phyloP scores from a whole-genome alignment of 306 rosid genomes.

The Lupinus albus region DNA sequence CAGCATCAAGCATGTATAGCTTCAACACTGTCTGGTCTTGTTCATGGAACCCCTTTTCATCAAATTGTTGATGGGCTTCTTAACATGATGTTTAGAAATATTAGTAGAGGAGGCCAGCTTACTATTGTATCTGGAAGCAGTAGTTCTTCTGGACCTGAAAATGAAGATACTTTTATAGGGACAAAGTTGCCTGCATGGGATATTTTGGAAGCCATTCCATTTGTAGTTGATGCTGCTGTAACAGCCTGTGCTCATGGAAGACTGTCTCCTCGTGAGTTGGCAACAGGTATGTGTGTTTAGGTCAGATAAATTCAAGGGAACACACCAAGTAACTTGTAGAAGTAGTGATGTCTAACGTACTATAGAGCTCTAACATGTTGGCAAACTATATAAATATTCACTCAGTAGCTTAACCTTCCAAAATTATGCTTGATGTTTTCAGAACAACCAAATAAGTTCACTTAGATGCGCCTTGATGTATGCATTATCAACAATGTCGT shows the following conservation, averaged over 20 bases:
- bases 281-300: conserved; percentile 65
- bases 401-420: not conserved
- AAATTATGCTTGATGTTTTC: not conserved
- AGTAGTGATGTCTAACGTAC: conserved; percentile 8
- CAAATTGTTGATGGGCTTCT: conserved; percentile 94
- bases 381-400: conserved; percentile 25
- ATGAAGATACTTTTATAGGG: conserved; percentile 64
- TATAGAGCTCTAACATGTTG: conserved; percentile 22
- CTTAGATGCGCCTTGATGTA: conserved; percentile 30
- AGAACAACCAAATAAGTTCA: conserved; percentile 29
- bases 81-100: conserved; percentile 82
- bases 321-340: conserved; percentile 27
- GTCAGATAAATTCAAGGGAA: conserved; percentile 16
- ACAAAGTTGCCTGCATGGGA: conserved; percentile 99
- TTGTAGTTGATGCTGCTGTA: conserved; percentile 95
- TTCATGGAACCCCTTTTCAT: conserved; percentile 93
- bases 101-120: conserved; percentile 67
- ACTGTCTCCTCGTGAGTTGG: conserved; percentile 94
- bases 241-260: conserved; percentile 97
- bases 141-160: conserved; percentile 86
- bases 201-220: conserved; percentile 91
- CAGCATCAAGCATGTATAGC: conserved; percentile 98
- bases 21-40: conserved; percentile 93
- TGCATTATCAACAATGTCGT: conserved; percentile 5
- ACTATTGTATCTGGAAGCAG: conserved; percentile 83